Conservation (phyloP, 306 rosid species). For the Gastrolobium bilobum region DNA sequence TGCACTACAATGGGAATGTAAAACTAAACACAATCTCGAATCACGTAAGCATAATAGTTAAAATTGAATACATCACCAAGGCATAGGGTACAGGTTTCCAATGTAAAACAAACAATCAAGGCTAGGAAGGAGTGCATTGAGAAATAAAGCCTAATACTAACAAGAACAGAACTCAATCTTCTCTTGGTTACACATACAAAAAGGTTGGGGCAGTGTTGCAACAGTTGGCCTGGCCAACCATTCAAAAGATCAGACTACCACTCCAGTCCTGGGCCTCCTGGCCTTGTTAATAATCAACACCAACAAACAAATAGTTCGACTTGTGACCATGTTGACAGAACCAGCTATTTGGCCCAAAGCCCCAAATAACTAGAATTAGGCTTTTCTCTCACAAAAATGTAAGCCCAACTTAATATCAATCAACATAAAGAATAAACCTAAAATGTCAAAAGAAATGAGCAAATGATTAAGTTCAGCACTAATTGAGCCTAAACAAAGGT, state of each 20-base stretch:
- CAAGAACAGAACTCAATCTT: not conserved
- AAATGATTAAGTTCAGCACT: not conserved
- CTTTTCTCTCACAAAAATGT: not conserved
- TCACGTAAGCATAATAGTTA: slow-evolving; percentile 6
- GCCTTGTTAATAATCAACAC: not conserved
- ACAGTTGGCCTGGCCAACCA: not conserved
- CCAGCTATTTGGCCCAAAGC: not conserved
- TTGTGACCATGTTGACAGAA: slow-evolving; percentile 1
- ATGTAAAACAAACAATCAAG: not conserved
- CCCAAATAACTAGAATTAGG: not conserved
- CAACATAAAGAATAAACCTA: not conserved
- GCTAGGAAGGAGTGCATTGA: not conserved
- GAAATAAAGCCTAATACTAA: slow-evolving; percentile 22
- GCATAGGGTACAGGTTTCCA: not conserved
- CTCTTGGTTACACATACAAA: slow-evolving; percentile 7
- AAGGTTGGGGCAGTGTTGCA: not conserved
- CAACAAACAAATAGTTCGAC: not conserved
- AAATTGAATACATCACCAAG: slow-evolving; percentile 26
- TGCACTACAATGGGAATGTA: slow-evolving; percentile 14
- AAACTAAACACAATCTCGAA: slow-evolving; percentile 37
- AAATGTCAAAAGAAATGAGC: not conserved
- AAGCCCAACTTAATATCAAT: not conserved
- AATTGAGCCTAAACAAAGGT: not conserved
- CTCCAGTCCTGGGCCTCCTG: not conserved
- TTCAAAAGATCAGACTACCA: not conserved